Conservation (phyloP, 306 rosid species). For the Fragaria nilgerrensis region DNA sequence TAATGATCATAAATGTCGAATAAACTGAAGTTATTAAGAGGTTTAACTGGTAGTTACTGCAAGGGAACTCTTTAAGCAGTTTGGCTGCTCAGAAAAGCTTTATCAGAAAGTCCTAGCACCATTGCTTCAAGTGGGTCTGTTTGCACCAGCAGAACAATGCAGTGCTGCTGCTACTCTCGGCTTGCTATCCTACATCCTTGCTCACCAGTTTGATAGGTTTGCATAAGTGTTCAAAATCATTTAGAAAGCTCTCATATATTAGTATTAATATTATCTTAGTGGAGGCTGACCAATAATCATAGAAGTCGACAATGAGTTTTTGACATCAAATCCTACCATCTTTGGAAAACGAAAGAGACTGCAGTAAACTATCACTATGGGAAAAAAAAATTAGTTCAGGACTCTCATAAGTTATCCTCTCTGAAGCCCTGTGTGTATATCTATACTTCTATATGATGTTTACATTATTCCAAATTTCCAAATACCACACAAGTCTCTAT, state of each 20-base stretch:
- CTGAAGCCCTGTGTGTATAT: background rate
- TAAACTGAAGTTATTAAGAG: conserved; percentile 17
- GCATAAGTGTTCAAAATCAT: background rate
- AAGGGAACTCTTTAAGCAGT: conserved; percentile 56
- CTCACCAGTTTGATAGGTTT: conserved; percentile 46
- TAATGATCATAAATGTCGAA: background rate
- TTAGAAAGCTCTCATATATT: background rate
- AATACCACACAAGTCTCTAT: background rate
- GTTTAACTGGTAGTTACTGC: conserved; percentile 49
- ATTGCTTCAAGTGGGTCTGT: conserved; percentile 55
- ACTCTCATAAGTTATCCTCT: background rate
- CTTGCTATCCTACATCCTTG: conserved; percentile 41
- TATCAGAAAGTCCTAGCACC: conserved; percentile 42
- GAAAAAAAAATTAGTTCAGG: background rate
- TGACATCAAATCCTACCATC: background rate
- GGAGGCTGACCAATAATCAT: background rate
- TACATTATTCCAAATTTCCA: background rate
- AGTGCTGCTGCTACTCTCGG: conserved; percentile 61
- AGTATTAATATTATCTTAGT: background rate
- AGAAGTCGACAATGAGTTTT: background rate
- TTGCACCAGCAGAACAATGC: conserved; percentile 55
- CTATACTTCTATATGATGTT: background rate
- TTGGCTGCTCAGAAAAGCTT: conserved; percentile 52
- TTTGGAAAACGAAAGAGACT: background rate
- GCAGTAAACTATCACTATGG: background rate